Conservation (phyloP, 352 stramenopile species). For the Thalassiosira oceanica region DNA sequence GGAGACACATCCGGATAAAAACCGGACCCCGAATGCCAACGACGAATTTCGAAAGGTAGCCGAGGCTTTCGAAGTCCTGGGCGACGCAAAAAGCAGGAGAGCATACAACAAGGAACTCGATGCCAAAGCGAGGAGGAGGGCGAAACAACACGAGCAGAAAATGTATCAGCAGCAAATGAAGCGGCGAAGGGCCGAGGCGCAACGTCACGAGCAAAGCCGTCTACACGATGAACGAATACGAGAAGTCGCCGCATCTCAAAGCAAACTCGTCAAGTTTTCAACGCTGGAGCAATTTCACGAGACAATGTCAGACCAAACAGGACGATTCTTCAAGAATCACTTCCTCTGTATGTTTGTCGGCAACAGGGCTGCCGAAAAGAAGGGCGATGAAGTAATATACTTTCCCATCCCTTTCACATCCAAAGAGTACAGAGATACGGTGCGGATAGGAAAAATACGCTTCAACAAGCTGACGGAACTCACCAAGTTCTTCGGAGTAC, state of each 20-base stretch:
- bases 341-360: constrained; percentile 36
- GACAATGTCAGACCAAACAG: neutral
- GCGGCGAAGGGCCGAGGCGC: neutral
- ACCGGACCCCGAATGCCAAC: constrained; percentile 19
- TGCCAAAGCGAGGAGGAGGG: neutral
- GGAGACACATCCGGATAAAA: constrained; percentile 39
- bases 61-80: constrained; percentile 28
- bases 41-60: constrained; percentile 27
- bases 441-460: constrained; percentile 22
- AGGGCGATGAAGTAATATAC: constrained; percentile 20
- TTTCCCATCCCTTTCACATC: constrained; percentile 34
- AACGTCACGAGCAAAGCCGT: constrained; percentile 3
- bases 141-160: constrained; percentile 1
- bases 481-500: constrained; percentile 6
- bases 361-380: constrained; percentile 34
- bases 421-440: neutral
- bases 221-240: constrained; percentile 10
- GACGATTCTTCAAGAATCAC: constrained; percentile 26
- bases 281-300: constrained; percentile 18
- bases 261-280: constrained; percentile 10
- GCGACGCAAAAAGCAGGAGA: constrained; percentile 14
- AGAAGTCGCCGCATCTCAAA: neutral
- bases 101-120: constrained; percentile 6
- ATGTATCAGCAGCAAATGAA: constrained; percentile 3
- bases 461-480: constrained; percentile 21